These are phyloP conservation scores for Nymphaea thermarum DNA, from an alignment of 164 flowering plant genomes.

Conservation along the genomic window DNA sequence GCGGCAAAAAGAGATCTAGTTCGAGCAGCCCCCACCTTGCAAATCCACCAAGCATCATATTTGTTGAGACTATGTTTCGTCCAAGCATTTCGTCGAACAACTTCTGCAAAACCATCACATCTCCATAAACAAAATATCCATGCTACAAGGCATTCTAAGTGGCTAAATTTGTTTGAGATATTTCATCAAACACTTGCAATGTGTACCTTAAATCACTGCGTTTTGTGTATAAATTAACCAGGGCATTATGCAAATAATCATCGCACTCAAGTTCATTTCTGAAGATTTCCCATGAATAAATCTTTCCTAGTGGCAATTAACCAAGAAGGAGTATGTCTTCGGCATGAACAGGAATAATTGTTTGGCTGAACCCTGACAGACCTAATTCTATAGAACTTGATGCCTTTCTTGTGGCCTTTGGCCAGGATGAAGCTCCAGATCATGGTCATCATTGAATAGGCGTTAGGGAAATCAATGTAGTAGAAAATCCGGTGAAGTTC, in stretches of 20 bases:
- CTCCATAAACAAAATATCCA: not conserved
- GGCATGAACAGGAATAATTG: slow-evolving; percentile 11
- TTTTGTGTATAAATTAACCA: not conserved
- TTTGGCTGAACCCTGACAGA: slow-evolving; percentile 5
- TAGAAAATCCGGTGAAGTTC: slow-evolving; percentile 7
- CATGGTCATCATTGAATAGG: slow-evolving; percentile 15
- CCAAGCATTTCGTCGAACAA: slow-evolving; percentile 11
- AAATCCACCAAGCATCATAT: slow-evolving; percentile 14
- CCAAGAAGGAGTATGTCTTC: slow-evolving; percentile 11
- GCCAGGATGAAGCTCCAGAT: slow-evolving; percentile 10
- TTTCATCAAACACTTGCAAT: slow-evolving; percentile 2
- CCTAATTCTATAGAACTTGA: slow-evolving; percentile 10
- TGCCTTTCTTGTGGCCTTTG: slow-evolving; percentile 5
- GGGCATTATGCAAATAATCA: slow-evolving; percentile 4
- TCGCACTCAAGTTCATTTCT: slow-evolving; percentile 6
- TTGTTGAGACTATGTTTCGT: slow-evolving; percentile 16
- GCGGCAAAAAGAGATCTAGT: slow-evolving; percentile 3
- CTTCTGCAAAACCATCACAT: not conserved
- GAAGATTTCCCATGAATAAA: slow-evolving; percentile 11
- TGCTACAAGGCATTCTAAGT: slow-evolving; percentile 2
- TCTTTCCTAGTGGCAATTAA: slow-evolving; percentile 7
- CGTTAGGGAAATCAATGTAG: slow-evolving; percentile 3
- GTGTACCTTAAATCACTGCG: not conserved
- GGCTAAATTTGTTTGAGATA: slow-evolving; percentile 1
- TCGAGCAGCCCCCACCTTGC: slow-evolving; percentile 10